Conservation (phyloP, 305 asterid genomes). For the Solanum hybrid region DNA sequence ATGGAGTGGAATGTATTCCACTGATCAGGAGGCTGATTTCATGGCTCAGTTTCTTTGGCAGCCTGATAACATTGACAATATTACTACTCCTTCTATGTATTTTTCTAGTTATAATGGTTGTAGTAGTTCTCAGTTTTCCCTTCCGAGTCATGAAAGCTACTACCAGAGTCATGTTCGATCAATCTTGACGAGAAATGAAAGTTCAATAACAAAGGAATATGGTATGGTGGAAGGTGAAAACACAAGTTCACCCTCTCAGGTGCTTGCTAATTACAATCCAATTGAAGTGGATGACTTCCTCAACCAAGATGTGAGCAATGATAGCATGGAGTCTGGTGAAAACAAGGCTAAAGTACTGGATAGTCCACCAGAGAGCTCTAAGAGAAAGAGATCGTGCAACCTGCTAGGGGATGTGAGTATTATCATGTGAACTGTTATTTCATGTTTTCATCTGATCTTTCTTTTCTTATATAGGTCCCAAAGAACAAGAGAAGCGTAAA, state of each 20-base stretch:
- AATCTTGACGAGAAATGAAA: neutral
- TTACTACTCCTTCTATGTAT: slow-evolving; percentile 5
- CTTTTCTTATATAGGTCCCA: slow-evolving; percentile 21
- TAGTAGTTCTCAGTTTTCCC: neutral
- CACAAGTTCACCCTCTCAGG: neutral
- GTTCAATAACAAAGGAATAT: neutral
- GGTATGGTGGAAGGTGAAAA: neutral
- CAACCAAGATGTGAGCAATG: neutral
- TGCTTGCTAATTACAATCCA: slow-evolving; percentile 8
- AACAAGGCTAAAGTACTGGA: neutral
- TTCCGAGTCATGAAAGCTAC: neutral
- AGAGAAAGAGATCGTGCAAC: slow-evolving; percentile 44
- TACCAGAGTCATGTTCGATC: neutral
- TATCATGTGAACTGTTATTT: neutral
- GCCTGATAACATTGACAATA: neutral
- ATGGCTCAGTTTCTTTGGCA: slow-evolving; percentile 13
- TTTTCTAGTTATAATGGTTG: slow-evolving; percentile 15
- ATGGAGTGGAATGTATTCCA: slow-evolving; percentile 51
- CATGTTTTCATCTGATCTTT: neutral
- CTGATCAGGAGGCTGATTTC: slow-evolving; percentile 29
- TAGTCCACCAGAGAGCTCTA: slow-evolving; percentile 21
- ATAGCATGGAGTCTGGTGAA: neutral
- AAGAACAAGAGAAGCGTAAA: slow-evolving; percentile 19
- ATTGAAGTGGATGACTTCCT: slow-evolving; percentile 7
- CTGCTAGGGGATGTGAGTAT: slow-evolving; percentile 44